Evolutionary conservation across 163 green algal genomes (phyloP).

Genomic region (Chloroidium sp.): DNA sequence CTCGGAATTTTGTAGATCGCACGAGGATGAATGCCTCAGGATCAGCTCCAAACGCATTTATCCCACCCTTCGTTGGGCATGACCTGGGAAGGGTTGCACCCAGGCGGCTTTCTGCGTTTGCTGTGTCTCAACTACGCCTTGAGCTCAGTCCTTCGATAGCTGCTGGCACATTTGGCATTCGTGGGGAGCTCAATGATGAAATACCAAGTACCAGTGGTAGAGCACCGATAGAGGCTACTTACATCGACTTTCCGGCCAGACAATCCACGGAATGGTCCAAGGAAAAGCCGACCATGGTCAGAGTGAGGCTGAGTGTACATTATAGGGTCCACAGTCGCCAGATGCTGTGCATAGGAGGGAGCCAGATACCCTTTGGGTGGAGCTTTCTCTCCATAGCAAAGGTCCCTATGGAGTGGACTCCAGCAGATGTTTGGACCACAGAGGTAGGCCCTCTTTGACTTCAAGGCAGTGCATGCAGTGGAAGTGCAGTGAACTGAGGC

Average conservation of each 20-base stretch:
- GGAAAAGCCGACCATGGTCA: slow-evolving; percentile 27
- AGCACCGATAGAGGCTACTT: neutral
- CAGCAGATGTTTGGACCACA: slow-evolving; percentile 73
- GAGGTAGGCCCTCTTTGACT: slow-evolving; percentile 47
- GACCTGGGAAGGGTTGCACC: too few species aligned
- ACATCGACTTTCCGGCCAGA: slow-evolving; percentile 1
- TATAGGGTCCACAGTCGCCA: slow-evolving; percentile 80
- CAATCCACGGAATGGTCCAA: too few species aligned
- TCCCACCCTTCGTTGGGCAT: too few species aligned
- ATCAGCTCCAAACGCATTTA: too few species aligned
- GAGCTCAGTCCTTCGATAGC: too few species aligned
- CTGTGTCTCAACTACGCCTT: too few species aligned
- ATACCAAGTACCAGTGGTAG: too few species aligned
- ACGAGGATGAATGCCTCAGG: too few species aligned
- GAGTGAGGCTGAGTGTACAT: slow-evolving; percentile 70
- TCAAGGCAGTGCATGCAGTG: neutral
- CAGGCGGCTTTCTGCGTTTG: too few species aligned
- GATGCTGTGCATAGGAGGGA: slow-evolving; percentile 84
- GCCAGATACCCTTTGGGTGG: slow-evolving; percentile 80
- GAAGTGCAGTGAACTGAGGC: neutral
- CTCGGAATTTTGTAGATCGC: too few species aligned
- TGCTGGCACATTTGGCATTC: too few species aligned
- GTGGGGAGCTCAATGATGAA: too few species aligned
- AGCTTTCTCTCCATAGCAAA: slow-evolving; percentile 89
- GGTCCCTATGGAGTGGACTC: slow-evolving; percentile 82